Evolutionary conservation across 495 filamentous ascomycete species (phyloP).

Genomic region (Penicillium argentinense): DNA sequence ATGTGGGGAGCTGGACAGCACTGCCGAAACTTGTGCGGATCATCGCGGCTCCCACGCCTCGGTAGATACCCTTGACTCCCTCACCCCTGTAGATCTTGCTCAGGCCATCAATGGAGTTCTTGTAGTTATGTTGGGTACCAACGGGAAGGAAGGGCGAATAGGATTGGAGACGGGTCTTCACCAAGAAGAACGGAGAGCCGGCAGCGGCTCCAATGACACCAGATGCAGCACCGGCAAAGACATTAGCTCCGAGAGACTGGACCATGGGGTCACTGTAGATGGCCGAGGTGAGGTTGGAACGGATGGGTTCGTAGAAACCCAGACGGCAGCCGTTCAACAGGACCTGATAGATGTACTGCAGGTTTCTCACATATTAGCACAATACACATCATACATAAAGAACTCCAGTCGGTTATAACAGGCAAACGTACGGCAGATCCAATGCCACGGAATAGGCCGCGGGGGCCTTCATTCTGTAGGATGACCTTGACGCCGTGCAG

Average conservation of each 20-base stretch:
- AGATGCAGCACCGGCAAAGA: conserved; percentile 83
- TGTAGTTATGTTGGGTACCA: conserved; percentile 92
- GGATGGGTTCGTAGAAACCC: conserved; percentile 96
- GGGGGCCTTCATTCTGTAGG: conserved; percentile 82
- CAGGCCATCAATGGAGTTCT: conserved; percentile 80
- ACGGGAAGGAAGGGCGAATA: conserved; percentile 93
- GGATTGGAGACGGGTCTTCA: conserved; percentile 95
- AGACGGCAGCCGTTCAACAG: conserved; percentile 94
- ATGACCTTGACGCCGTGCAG: conserved; percentile 91
- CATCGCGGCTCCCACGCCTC: conserved; percentile 94
- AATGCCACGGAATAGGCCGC: conserved; percentile 85
- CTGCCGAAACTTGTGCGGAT: conserved; percentile 93
- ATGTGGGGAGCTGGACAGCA: conserved; percentile 94
- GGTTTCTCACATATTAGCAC: conserved; percentile 5
- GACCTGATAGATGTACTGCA: conserved; percentile 92
- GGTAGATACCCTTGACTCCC: conserved; percentile 78
- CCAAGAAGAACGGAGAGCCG: conserved; percentile 96
- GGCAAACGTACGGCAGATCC: conserved; percentile 68
- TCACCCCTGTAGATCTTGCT: conserved; percentile 73
- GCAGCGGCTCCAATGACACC: conserved; percentile 88
- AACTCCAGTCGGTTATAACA: background rate
- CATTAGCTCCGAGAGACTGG: conserved; percentile 86
- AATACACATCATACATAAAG: background rate
- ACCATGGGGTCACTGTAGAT: conserved; percentile 69
- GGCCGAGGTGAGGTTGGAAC: conserved; percentile 60